phyloP scores from a whole-genome alignment of 2,329 filamentous ascomycete genomes.

The Cryoendolithus antarcticus region DNA sequence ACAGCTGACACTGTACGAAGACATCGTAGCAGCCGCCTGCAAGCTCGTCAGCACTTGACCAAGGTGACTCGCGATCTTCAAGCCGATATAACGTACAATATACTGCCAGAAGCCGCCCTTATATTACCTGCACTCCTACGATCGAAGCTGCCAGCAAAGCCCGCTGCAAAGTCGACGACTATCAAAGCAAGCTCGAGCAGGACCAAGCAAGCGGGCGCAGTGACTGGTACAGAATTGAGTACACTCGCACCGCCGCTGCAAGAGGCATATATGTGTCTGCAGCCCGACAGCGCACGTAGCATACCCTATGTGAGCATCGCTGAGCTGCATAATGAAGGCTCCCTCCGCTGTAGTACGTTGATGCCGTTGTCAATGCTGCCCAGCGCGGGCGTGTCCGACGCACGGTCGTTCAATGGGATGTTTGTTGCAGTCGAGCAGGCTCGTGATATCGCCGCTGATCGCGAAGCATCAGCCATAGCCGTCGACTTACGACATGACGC shows the following conservation, averaged over 20 bases:
- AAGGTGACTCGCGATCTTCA: slow-evolving; percentile 25
- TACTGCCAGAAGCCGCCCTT: slow-evolving; percentile 83
- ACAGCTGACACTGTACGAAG: no score
- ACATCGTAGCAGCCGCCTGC: no score
- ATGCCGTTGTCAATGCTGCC: no score
- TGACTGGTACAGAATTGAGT: not conserved
- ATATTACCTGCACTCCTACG: slow-evolving; percentile 59
- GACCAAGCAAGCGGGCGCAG: not conserved
- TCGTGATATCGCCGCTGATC: no score
- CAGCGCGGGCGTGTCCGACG: no score
- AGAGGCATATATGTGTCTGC: slow-evolving; percentile 1
- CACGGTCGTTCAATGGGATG: no score
- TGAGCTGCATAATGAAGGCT: slow-evolving; percentile 1
- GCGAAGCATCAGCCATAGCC: slow-evolving; percentile 3
- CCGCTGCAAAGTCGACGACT: not conserved
- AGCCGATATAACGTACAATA: slow-evolving; percentile 51
- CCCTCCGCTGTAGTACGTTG: no score
- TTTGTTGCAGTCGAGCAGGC: no score
- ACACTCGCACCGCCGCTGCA: not conserved
- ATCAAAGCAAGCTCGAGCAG: slow-evolving; percentile 1
- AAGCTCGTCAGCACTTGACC: no score
- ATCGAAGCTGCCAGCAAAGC: no score
- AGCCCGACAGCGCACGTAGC: not conserved
- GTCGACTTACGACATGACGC: slow-evolving; percentile 34
- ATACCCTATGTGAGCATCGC: not conserved